These are phyloP conservation scores for Mycena kentingensis DNA, from an alignment of 768 basidiomycete genomes.

Conservation along the genomic window DNA sequence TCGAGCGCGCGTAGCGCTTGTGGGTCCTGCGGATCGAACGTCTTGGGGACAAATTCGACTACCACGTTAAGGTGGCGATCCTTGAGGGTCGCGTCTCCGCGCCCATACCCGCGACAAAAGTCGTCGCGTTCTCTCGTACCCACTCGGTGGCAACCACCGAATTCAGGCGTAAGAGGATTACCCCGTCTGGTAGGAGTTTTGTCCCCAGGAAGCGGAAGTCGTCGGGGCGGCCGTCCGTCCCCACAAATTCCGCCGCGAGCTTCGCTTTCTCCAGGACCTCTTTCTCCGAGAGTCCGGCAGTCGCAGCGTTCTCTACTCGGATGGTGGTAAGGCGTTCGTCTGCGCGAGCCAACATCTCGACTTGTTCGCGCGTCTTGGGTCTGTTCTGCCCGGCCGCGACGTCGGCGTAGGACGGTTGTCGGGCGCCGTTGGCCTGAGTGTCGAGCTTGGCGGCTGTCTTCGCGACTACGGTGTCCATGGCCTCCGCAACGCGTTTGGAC, in stretches of 20 bases:
- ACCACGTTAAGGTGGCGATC: neutral
- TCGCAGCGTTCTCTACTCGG: too few relatives aligned
- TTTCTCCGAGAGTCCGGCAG: too few relatives aligned
- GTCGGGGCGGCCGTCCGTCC: neutral
- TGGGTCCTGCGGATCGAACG: neutral
- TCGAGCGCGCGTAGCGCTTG: neutral
- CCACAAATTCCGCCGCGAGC: neutral
- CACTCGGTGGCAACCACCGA: neutral
- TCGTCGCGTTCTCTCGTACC: neutral
- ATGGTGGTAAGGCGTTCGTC: too few relatives aligned
- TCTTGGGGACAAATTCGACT: neutral
- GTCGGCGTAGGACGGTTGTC: too few relatives aligned
- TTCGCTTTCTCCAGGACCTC: conserved; percentile 14
- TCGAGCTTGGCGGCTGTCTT: too few relatives aligned
- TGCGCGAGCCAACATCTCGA: too few relatives aligned
- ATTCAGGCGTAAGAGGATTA: conserved; percentile 11
- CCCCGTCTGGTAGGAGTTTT: neutral
- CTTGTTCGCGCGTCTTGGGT: neutral
- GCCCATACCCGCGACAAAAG: neutral
- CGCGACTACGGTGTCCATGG: too few relatives aligned
- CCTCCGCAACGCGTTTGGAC: too few relatives aligned
- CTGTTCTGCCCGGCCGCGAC: too few relatives aligned
- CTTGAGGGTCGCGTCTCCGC: neutral
- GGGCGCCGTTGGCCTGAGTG: too few relatives aligned
- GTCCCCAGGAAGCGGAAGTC: neutral